Conservation (phyloP, 2,329 filamentous ascomycete species). For the Ascochyta koolunga region DNA sequence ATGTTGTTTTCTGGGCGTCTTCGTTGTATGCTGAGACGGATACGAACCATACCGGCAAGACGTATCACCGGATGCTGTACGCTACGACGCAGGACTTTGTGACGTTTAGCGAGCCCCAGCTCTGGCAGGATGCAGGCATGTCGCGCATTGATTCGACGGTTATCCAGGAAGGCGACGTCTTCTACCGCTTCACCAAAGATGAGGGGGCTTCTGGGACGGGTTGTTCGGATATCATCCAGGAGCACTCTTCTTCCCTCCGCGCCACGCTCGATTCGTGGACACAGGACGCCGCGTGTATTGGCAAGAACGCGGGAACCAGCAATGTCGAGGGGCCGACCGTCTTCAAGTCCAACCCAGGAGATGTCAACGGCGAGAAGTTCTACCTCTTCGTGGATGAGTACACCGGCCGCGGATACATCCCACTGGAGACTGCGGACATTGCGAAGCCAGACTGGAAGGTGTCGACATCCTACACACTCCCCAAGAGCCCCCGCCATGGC, state of each 20-base stretch:
- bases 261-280: constrained; percentile 54
- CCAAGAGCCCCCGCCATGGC: constrained; percentile 59
- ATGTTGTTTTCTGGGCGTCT: constrained; percentile 57
- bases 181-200: constrained; percentile 63
- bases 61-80: constrained; percentile 62
- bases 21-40: constrained; percentile 54
- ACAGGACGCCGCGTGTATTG: constrained; percentile 57
- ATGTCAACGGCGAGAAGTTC: constrained; percentile 60
- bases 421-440: constrained; percentile 59
- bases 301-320: constrained; percentile 55
- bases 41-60: constrained; percentile 48
- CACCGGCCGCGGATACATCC: constrained; percentile 58
- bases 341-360: constrained; percentile 58
- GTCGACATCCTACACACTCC: constrained; percentile 54
- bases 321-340: constrained; percentile 60
- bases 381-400: constrained; percentile 65
- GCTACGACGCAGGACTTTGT: constrained; percentile 59
- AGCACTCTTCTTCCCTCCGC: constrained; percentile 53
- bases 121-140: constrained; percentile 60
- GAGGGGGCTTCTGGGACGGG: constrained; percentile 58
- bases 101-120: constrained; percentile 54
- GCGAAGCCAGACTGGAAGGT: constrained; percentile 58
- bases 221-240: constrained; percentile 62
- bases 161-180: constrained; percentile 50
- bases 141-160: constrained; percentile 62